Percentiles rank a stretch among this genome's conserved stretches.
phyloP scores from a whole-genome alignment of 2,329 filamentous ascomycete species.

The Ilyonectria mors-panacis region DNA sequence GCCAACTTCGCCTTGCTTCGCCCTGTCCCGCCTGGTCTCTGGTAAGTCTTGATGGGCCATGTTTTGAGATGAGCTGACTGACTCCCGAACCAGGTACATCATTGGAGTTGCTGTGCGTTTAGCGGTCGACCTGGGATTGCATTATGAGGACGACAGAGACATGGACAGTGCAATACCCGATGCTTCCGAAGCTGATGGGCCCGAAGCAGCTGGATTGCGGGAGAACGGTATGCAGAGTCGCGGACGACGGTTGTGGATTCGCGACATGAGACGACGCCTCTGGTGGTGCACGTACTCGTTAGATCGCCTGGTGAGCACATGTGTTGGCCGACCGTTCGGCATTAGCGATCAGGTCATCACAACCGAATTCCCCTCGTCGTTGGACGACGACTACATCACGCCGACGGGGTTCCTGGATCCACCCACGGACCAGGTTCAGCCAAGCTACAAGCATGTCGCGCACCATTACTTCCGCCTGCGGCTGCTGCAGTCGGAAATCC shows the following conservation, averaged over 20 bases:
- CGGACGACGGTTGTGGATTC: slow-evolving; percentile 83
- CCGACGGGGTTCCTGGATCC: slow-evolving; percentile 79
- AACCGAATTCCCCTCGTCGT: slow-evolving; percentile 90
- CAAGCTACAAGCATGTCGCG: slow-evolving; percentile 91
- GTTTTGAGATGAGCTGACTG: slow-evolving; percentile 26
- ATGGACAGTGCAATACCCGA: slow-evolving; percentile 72
- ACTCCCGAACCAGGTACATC: slow-evolving; percentile 76
- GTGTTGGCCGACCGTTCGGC: slow-evolving; percentile 92
- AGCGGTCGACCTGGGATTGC: slow-evolving; percentile 91
- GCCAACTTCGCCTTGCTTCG: slow-evolving; percentile 92
- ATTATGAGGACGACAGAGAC: slow-evolving; percentile 89
- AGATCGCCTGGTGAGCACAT: slow-evolving; percentile 94
- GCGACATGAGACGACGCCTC: slow-evolving; percentile 87
- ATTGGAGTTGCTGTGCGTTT: slow-evolving; percentile 92
- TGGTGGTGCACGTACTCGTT: slow-evolving; percentile 99
- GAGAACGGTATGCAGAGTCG: slow-evolving; percentile 63
- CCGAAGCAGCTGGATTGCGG: slow-evolving; percentile 52
- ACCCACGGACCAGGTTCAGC: slow-evolving; percentile 68
- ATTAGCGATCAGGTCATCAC: slow-evolving; percentile 98
- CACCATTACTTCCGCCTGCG: slow-evolving; percentile 94
- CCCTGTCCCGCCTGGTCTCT: slow-evolving; percentile 92
- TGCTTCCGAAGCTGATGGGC: slow-evolving; percentile 53
- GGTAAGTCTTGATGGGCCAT: slow-evolving; percentile 63
- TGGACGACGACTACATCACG: slow-evolving; percentile 92
- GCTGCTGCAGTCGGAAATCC: slow-evolving; percentile 92